Percentiles rank a stretch among this genome's conserved stretches.
Conservation (phyloP, 2,329 filamentous ascomycete genomes). For the Ceratocystiopsis sp. region DNA sequence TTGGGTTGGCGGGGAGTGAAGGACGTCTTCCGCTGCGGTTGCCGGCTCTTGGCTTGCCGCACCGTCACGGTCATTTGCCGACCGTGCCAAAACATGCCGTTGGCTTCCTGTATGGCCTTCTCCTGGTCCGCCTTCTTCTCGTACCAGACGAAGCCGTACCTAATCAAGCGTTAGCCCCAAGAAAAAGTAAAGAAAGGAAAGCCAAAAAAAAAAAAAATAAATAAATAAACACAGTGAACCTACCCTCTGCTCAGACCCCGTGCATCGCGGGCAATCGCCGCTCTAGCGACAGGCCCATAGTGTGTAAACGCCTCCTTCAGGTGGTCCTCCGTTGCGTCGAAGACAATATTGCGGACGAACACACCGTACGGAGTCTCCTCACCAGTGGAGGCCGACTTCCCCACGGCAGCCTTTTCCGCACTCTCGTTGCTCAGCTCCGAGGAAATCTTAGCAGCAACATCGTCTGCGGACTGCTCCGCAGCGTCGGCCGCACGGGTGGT, state of each 20-base stretch:
- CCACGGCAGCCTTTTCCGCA: background rate
- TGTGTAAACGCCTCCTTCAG: constrained; percentile 17
- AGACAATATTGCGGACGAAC: constrained; percentile 20
- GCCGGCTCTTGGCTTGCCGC: constrained; percentile 2
- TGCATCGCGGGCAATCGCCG: constrained; percentile 16
- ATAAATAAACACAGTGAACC: constrained; percentile 2
- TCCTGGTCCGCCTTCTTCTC: constrained; percentile 9
- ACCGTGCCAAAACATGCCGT: constrained; percentile 22
- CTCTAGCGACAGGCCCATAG: constrained; percentile 14
- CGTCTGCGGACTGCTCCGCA: constrained; percentile 2
- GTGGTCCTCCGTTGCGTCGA: constrained; percentile 19
- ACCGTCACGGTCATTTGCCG: constrained; percentile 16
- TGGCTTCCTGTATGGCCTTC: constrained; percentile 14
- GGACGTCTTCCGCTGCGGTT: too few species aligned
- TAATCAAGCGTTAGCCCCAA: constrained; percentile 2
- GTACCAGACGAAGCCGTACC: constrained; percentile 19
- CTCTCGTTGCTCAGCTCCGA: background rate
- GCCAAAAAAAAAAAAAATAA: background rate
- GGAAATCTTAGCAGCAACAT: background rate
- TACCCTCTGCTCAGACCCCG: constrained; percentile 20
- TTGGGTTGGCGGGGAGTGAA: background rate
- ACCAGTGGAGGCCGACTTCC: background rate
- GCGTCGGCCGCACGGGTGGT: constrained; percentile 9
- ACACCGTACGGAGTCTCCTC: constrained; percentile 11
- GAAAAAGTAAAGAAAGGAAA: background rate